Base-by-base conservation (phyloP, 1,284 basidiomycete species). In the Cutaneotrichosporon mucoides region DNA sequence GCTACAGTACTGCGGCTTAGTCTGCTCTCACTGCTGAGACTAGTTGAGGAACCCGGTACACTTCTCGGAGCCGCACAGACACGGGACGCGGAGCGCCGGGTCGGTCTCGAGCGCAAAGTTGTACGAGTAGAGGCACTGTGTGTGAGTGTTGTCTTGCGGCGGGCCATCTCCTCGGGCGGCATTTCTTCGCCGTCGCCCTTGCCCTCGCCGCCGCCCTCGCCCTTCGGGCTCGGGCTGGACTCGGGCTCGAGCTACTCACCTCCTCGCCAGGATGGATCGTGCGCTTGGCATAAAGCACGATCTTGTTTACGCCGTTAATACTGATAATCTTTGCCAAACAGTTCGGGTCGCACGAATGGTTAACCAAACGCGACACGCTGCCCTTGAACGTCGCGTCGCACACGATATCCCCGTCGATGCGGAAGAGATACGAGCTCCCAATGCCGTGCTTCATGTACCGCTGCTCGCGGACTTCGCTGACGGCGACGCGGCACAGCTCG, bases 361-460 rank as follows among this genome's bases (percentile, higher is more conserved):
- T 97, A 78, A 96, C 96, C 65, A 96, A 79, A 45, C 92, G 90
- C 90, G 91, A 94, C 73, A 98, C 88, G 78, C 94, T 96, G 38
- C 95, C 95, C 81, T 94, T 96, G 85, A 95, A 95, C 60, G 95
- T 99, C 3, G 95, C 95, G 80, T 99, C 95, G 72, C 98, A 95
- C 60, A 94, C 90, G 63, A 90, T 79, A 73, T 94, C 90, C 71
- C 92, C 90, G 75, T 94, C 90, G 65, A 94, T 91, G 63, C 91
- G 82, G 79, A 97, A 97, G 43, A 97, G 82, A 79, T 97, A 97
- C 72, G 89, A 92, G 72, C 88, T 92, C 13, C 93, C 93, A 66
- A 97, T 97, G 1, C 94, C 94, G 73, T 93, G 90, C 54, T 91
- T 83, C 79, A 98, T 92, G 76, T 99, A 99, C 68, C 86, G 85